Base-by-base conservation (phyloP, 805 yeast species). In the Cyberlindnera mycetangii region DNA sequence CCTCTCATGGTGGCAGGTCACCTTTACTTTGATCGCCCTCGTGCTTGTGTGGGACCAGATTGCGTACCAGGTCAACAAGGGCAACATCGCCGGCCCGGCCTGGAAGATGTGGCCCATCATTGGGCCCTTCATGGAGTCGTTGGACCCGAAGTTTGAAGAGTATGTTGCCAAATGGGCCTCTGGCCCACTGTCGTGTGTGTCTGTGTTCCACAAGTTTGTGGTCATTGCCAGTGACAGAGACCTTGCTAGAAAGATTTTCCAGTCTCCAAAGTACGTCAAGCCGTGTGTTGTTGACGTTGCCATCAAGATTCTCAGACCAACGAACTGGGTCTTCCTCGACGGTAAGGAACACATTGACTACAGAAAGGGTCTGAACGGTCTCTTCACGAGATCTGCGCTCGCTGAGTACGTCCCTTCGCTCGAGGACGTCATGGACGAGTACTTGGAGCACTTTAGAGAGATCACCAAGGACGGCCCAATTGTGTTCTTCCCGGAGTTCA, bases 231-330 rank as follows among this genome's bases (percentile, higher is more conserved):
- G 93, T 11, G 75, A 83, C 21, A 81, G 96, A 61, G 97, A 89
- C 56, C 72, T 90, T 49, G 85, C 96, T 24, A 80, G 97, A 64
- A 90, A 90, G 59, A 80, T 89, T 49, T 75, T 92, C 58, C 83
- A 79, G 60, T 81, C 95, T 16, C 95, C 97, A 32, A 75, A 79
- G 38, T 93, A 76, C 61, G 97, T 89, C 50, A 89, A 89, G 67
- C 99, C 99, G 6, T 93, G 99, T 71, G 96, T 93, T 49, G 99
- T 93, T 52, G 99, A 93, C 64, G 98, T 89, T 43, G 99, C 99
- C 17, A 75, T 83, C 51, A 93, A 93, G 69, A 88, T 93, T 54
- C 72, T 93, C 60, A 81, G 98, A 68, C 97, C 98, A 37, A 75
- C 92, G 37, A 93, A 92, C 72, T 93, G 99, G 99, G 99, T 93